Evolutionary conservation across 192 early-diverging fungal species (phyloP), one percentile per base, ranked within the genome.

Genomic region (Backusella parvicylindrica): DNA sequence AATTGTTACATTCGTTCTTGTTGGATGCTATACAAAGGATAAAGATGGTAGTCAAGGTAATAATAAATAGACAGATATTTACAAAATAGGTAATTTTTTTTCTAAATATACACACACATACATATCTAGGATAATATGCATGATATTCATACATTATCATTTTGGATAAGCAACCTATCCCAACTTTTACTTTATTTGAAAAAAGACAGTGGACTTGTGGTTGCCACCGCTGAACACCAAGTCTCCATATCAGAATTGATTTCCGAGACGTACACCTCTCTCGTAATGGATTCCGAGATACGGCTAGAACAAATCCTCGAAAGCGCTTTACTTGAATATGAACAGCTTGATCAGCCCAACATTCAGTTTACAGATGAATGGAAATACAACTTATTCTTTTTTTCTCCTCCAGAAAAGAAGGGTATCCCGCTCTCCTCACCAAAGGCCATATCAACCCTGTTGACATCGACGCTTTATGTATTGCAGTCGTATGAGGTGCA

Each of bases 131-230:
- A 70, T 6, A 81, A 81, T 33, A 77, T 81, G 12, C 76, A 86
- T 69, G 90, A 93, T 75, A 84, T 87, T 56, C 84, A 86, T 66
- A 71, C 87, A 13, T 81, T 93, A 36, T 91, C 89, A 4, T 95
- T 92, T 77, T 98, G 96, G 96, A 88, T 96, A 23, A 83, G 93
- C 36, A 97, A 99, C 81, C 85, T 89, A 56, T 90, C 90, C 38
- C 92, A 92, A 60, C 84, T 99, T 7, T 81, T 95, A 3, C 92
- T 94, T 75, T 97, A 93, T 80, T 78, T 99, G 43, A 95, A 95
- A 79, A 91, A 93, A 70, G 97, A 99, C 81, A 75, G 86, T 37
- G 89, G 88, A 23, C 86, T 98, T 30, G 87, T 91, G 21, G 79
- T 87, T 23, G 83, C 89, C 3, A 92, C 94, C 31, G 89, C 84